These are phyloP conservation scores for Macaranga tanarius DNA, from an alignment of 441 rosid species.

Conservation along the genomic window DNA sequence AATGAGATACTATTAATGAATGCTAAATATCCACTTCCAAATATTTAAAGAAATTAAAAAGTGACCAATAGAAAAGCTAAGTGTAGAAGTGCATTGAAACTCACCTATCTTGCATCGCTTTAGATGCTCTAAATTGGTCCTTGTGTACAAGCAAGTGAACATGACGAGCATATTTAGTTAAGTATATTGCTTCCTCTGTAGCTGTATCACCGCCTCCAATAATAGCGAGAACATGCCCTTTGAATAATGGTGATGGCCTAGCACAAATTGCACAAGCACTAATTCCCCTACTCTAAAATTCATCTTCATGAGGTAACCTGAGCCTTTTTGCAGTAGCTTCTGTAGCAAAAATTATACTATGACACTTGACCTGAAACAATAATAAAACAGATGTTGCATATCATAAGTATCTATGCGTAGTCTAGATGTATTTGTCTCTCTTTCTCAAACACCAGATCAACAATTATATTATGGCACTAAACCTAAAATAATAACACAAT, in stretches of 20 bases:
- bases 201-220: slow-evolving; percentile 99
- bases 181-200: slow-evolving; percentile 92
- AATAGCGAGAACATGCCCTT: slow-evolving; percentile 93
- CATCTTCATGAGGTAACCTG: slow-evolving; percentile 82
- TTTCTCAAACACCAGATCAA: background rate
- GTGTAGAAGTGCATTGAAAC: no score
- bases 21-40: no score
- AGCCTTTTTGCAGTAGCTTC: slow-evolving; percentile 95
- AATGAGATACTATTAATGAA: background rate
- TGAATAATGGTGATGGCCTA: slow-evolving; percentile 95
- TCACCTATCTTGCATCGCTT: no score
- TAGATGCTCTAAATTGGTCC: slow-evolving; percentile 82
- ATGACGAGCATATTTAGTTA: slow-evolving; percentile 93
- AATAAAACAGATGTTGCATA: slow-evolving; percentile 11
- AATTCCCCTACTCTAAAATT: slow-evolving; percentile 98
- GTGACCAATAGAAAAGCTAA: no score
- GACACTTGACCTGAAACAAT: slow-evolving; percentile 71
- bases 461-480: background rate
- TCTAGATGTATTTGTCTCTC: background rate
- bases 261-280: slow-evolving; percentile 99
- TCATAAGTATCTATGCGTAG: background rate
- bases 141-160: slow-evolving; percentile 94
- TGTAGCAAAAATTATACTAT: slow-evolving; percentile 80
- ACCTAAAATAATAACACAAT: background rate
- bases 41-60: no score